Evolutionary conservation across 1,284 basidiomycete genomes (phyloP).

Genomic region (Xanthoconium separans): DNA sequence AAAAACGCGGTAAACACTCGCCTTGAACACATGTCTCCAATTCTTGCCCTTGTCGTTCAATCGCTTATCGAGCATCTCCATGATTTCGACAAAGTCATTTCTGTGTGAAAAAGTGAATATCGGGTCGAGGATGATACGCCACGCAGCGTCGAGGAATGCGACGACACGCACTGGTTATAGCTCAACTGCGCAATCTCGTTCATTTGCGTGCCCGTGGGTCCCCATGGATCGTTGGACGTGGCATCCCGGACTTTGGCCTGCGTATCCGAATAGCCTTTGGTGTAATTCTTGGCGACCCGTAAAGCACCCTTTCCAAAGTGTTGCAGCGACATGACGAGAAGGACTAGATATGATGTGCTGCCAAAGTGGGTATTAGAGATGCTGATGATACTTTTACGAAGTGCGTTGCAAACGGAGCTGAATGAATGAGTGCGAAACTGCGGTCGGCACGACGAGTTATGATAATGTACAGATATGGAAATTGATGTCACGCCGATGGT

Average conservation of each 20-base stretch:
- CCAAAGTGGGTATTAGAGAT: conserved; percentile 13
- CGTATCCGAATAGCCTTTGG: conserved; percentile 91
- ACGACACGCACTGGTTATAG: conserved; percentile 85
- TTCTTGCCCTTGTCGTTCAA: conserved; percentile 99
- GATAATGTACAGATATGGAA: not conserved
- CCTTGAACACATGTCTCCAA: conserved; percentile 99
- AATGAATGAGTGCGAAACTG: conserved; percentile 1
- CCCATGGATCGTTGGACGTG: conserved; percentile 99
- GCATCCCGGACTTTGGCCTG: conserved; percentile 97
- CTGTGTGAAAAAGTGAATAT: conserved; percentile 40
- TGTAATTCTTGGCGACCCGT: conserved; percentile 91
- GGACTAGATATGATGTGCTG: conserved; percentile 1
- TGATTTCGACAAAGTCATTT: conserved; percentile 98
- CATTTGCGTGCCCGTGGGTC: conserved; percentile 98
- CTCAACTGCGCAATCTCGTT: conserved; percentile 98
- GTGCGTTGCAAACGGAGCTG: conserved; percentile 21
- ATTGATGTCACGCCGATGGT: conserved; percentile 56
- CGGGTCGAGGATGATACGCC: not conserved
- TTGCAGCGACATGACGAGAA: conserved; percentile 45
- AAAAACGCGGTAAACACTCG: conserved; percentile 31
- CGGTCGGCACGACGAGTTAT: not conserved
- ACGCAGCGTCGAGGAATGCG: not conserved
- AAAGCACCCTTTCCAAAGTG: conserved; percentile 79
- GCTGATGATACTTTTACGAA: not conserved
- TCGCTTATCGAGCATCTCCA: conserved; percentile 99